Conservation (phyloP, 768 basidiomycete genomes). For the Podaxis sp. region DNA sequence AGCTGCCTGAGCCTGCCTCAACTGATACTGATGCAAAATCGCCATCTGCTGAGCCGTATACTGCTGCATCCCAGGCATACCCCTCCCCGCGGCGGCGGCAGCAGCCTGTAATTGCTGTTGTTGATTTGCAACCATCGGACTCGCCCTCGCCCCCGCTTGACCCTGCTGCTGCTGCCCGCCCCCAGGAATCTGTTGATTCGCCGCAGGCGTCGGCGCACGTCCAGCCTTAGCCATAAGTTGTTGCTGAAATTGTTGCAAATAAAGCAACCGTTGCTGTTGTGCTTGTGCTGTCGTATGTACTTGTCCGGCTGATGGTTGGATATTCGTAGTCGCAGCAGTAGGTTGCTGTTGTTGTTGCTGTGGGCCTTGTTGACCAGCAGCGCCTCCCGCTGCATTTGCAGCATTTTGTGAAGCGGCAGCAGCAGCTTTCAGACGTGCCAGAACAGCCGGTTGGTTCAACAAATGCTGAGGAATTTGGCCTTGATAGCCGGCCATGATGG, state of each 20-base stretch:
- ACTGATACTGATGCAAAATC: not conserved
- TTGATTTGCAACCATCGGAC: conserved; percentile 8
- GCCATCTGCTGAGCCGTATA: not conserved
- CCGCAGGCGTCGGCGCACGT: not conserved
- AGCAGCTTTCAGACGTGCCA: conserved; percentile 28
- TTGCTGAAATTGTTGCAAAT: conserved; percentile 18
- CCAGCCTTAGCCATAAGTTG: not conserved
- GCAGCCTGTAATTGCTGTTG: not conserved
- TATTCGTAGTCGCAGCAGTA: conserved; percentile 28
- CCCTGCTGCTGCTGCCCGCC: not conserved
- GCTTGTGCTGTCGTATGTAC: conserved; percentile 14
- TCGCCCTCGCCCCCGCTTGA: not conserved
- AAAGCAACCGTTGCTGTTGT: conserved; percentile 17
- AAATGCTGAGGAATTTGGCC: conserved; percentile 18
- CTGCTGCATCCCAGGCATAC: not conserved
- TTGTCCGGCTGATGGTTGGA: conserved; percentile 19
- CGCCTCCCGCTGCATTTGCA: conserved; percentile 1
- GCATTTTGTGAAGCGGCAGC: conserved; percentile 17
- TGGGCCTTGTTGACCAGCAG: conserved; percentile 20
- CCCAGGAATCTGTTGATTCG: not conserved
- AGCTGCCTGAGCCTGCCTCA: not conserved
- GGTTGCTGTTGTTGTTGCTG: conserved; percentile 24
- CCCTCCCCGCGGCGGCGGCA: not conserved
- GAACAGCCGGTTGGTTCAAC: conserved; percentile 20
- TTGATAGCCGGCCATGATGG: not conserved